Percentiles rank a stretch among this genome's conserved stretches.
phyloP scores from a whole-genome alignment of 495 filamentous ascomycete genomes.

The Antarctomyces pellizariae region DNA sequence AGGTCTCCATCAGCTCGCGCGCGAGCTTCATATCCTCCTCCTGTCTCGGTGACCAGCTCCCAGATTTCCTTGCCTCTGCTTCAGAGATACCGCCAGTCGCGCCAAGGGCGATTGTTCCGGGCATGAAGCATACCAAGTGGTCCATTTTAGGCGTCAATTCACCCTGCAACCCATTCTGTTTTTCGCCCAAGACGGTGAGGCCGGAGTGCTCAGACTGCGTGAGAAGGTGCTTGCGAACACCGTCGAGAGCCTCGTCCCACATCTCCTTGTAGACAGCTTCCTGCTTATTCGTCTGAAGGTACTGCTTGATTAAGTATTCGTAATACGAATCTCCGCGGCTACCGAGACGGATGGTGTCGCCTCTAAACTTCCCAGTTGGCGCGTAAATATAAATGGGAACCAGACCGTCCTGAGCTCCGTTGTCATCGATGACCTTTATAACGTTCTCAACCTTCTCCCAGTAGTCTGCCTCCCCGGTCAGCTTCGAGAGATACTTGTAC shows the following conservation, averaged over 20 bases:
- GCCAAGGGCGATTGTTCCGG: conserved; percentile 78
- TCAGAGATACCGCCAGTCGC: conserved; percentile 59
- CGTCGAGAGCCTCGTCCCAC: conserved; percentile 70
- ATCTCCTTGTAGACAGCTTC: conserved; percentile 76
- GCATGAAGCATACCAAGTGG: conserved; percentile 93
- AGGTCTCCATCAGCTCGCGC: conserved; percentile 80
- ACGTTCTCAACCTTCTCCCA: conserved; percentile 62
- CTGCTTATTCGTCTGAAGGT: conserved; percentile 69
- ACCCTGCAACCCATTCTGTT: conserved; percentile 45
- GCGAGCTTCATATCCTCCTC: conserved; percentile 75
- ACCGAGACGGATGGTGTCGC: conserved; percentile 71
- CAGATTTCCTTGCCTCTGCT: conserved; percentile 42
- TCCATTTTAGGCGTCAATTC: conserved; percentile 78
- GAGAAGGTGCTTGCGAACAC: conserved; percentile 77
- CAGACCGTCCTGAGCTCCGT: conserved; percentile 55
- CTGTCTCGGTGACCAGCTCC: conserved; percentile 51
- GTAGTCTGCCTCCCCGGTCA: conserved; percentile 78
- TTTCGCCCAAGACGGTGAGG: conserved; percentile 71
- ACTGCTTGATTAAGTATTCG: conserved; percentile 94
- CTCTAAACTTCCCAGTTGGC: conserved; percentile 52
- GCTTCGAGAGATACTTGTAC: conserved; percentile 88
- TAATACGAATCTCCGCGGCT: conserved; percentile 94
- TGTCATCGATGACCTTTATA: conserved; percentile 70
- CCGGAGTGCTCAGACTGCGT: conserved; percentile 61
- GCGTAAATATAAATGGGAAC: conserved; percentile 79